Percentiles rank a stretch among this genome's conserved stretches.
Conservation (phyloP, 768 basidiomycete genomes). For the Xerocomus spinulosus region DNA sequence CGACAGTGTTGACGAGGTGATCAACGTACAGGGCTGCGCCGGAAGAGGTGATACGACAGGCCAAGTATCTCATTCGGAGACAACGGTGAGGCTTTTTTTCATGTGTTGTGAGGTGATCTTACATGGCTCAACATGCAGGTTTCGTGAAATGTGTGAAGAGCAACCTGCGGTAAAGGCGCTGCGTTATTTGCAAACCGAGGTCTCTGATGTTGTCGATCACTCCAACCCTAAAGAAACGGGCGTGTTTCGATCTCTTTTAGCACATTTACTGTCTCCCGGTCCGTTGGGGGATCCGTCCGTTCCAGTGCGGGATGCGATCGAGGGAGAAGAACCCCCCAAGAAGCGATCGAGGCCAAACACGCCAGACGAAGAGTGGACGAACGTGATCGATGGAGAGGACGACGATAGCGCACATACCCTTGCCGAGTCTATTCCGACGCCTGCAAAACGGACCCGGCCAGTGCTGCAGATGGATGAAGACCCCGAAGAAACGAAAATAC, state of each 20-base stretch:
- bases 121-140: constrained; percentile 54
- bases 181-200: constrained; percentile 64
- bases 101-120: not conserved
- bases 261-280: constrained; percentile 50
- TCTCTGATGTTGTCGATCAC: constrained; percentile 70
- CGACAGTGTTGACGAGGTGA: not conserved
- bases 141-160: constrained; percentile 78
- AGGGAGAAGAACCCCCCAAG: constrained; percentile 33
- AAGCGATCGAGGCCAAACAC: constrained; percentile 44
- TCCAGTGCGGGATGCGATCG: constrained; percentile 14
- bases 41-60: constrained; percentile 60
- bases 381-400: constrained; percentile 34
- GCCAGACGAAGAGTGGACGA: constrained; percentile 42
- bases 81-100: constrained; percentile 54
- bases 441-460: constrained; percentile 18
- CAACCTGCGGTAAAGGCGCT: constrained; percentile 56
- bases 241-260: constrained; percentile 60
- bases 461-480: constrained; percentile 29
- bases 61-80: constrained; percentile 58
- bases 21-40: constrained; percentile 45
- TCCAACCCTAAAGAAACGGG: constrained; percentile 55
- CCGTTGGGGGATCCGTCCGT: constrained; percentile 6
- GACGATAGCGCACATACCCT: constrained; percentile 10
- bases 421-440: constrained; percentile 2
- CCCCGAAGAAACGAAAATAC: constrained; percentile 19